Evolutionary conservation across 2,329 filamentous ascomycete genomes (phyloP), one percentile per base, ranked within the genome.

Genomic region (Hypoxylon sp.): DNA sequence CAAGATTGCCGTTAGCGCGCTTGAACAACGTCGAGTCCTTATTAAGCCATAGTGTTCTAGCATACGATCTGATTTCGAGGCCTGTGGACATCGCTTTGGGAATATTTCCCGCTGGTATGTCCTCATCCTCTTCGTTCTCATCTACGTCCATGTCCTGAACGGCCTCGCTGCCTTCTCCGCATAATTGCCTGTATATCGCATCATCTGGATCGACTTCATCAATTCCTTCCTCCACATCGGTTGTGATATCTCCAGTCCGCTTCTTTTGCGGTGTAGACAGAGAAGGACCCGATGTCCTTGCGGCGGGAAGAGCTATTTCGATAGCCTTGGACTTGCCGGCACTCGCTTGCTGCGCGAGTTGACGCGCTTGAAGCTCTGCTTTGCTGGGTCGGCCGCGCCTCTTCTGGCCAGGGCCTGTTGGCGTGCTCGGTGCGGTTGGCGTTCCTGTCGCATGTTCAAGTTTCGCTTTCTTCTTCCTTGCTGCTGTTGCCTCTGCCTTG

Each of bases 261-360:
- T 69, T 77, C 43, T 81, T 82, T 57, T 77, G 71, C 2, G 80
- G 79, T 6, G 80, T 81, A 5, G 80, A 81, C 6, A 81, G 66
- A 0, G 80, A 81, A 0, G 80, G 80, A 0, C 78, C 78, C 3
- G 70, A 71, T 8, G 72, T 72, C 47, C 69, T 71, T 23, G 76
- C 63, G 41, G 71, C 70, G 1, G 77, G 73, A 12, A 78, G 41
- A 0, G 73, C 45, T 23, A 74, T 61, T 39, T 78, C 75, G 5
- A 76, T 74, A 9, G 71, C 64, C 21, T 71, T 60, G 1, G 71
- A 58, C n/a, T 51, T 57, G 14, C 41, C 62, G 34, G 72, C 58
- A 37, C 65, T 70, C 2, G 71, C 59, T 41, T 73, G 71, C 37
- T 70, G 61, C 27, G 71, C 69, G 7, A 74, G 58, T 29, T 56